Conservation (phyloP, 352 stramenopile species). For the Phytophthora europaea region DNA sequence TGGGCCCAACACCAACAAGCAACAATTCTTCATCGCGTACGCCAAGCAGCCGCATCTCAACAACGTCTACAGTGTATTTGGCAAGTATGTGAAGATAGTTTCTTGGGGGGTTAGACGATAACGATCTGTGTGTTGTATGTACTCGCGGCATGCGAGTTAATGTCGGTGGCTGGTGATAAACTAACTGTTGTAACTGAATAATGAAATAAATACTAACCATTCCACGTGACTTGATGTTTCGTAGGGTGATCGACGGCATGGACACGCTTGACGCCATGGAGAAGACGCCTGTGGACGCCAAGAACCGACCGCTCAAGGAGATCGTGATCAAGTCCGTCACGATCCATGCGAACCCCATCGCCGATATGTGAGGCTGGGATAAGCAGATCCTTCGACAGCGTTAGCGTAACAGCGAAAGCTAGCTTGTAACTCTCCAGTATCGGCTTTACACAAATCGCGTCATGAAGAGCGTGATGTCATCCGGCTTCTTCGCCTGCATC, state of each 20-base stretch:
- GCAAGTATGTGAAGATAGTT: slow-evolving; percentile 72
- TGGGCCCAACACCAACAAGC: slow-evolving; percentile 93
- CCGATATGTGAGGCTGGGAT: slow-evolving; percentile 56
- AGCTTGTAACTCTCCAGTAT: neutral
- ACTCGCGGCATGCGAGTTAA: slow-evolving; percentile 28
- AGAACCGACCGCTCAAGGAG: slow-evolving; percentile 91
- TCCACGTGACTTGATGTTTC: slow-evolving; percentile 10
- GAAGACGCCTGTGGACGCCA: slow-evolving; percentile 93
- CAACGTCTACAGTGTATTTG: slow-evolving; percentile 99
- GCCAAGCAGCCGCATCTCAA: slow-evolving; percentile 97
- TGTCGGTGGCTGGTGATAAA: neutral
- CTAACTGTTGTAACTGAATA: slow-evolving; percentile 8
- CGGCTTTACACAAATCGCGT: slow-evolving; percentile 54
- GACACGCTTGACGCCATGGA: slow-evolving; percentile 98
- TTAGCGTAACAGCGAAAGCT: slow-evolving; percentile 2
- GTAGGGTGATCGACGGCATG: slow-evolving; percentile 95
- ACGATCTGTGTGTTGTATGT: slow-evolving; percentile 8
- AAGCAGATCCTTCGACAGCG: slow-evolving; percentile 3
- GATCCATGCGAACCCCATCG: slow-evolving; percentile 95
- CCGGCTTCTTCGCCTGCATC: slow-evolving; percentile 80
- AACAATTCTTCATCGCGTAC: slow-evolving; percentile 99
- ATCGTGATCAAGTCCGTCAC: slow-evolving; percentile 91
- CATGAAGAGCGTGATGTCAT: slow-evolving; percentile 84
- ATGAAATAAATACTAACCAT: slow-evolving; percentile 45
- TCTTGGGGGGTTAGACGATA: neutral